phyloP scores from a whole-genome alignment of 2,329 filamentous ascomycete species.

The Chalaropsis thielavioides region DNA sequence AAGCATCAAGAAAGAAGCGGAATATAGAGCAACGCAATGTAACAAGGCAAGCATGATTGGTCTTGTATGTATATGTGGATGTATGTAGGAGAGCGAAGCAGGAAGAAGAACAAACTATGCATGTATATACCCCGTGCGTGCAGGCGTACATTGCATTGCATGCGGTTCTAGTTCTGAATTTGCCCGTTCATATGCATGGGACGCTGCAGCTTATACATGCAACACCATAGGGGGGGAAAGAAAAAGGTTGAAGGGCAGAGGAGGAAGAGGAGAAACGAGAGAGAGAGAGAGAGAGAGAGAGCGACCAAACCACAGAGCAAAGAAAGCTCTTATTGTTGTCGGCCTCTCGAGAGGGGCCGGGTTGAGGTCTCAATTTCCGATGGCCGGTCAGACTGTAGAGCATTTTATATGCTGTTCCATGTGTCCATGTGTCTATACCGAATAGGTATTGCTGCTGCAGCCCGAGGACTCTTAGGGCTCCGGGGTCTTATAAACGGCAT shows the following conservation, averaged over 20 bases:
- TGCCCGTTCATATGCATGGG: background rate
- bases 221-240: background rate
- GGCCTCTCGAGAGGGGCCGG: background rate
- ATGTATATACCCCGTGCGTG: background rate
- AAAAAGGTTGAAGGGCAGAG: background rate
- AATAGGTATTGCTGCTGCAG: background rate
- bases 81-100: background rate
- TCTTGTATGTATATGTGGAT: background rate
- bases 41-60: background rate
- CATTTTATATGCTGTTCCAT: background rate
- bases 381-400: background rate
- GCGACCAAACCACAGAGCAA: background rate
- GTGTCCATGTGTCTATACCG: background rate
- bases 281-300: background rate
- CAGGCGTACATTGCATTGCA: background rate
- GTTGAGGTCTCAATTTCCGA: background rate
- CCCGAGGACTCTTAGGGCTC: background rate
- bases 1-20: background rate
- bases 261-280: background rate
- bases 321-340: background rate
- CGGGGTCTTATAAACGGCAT: background rate
- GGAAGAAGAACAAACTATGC: background rate
- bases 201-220: background rate
- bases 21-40: background rate
- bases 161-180: background rate